These are phyloP conservation scores for Lentinula lateritia DNA, from an alignment of 768 basidiomycete genomes.

Conservation along the genomic window DNA sequence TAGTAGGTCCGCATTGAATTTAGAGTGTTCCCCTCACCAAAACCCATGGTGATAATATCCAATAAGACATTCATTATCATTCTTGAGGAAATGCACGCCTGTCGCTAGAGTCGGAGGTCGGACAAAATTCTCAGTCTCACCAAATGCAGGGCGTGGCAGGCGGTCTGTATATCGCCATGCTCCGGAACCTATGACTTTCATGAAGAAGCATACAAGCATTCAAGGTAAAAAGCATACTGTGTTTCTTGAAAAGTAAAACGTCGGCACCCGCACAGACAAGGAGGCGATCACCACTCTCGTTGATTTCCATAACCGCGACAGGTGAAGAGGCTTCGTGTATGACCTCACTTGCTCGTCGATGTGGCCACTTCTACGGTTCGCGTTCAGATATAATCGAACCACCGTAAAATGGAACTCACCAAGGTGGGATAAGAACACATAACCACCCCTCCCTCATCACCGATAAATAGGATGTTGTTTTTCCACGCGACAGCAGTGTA, in stretches of 20 bases:
- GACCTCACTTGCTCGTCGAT: background rate
- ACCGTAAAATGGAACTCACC: background rate
- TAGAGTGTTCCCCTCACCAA: background rate
- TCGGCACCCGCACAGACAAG: background rate
- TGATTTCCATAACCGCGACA: background rate
- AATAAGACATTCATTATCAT: background rate
- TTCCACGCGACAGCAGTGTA: background rate
- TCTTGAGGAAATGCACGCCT: background rate
- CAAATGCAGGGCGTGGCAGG: background rate
- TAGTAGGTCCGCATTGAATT: too few species aligned
- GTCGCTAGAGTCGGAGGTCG: background rate
- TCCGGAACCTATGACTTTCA: background rate
- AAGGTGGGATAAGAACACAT: background rate
- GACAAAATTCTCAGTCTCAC: background rate
- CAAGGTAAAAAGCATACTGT: background rate
- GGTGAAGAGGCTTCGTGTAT: background rate
- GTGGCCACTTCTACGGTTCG: background rate
- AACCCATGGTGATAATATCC: background rate
- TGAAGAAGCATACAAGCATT: background rate
- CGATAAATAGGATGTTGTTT: background rate
- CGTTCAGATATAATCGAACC: background rate
- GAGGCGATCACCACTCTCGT: too few species aligned
- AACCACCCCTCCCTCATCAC: background rate
- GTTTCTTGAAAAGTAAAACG: background rate
- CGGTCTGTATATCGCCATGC: background rate